Evolutionary conservation across 1,284 basidiomycete species (phyloP), one percentile per base, ranked within the genome.

Genomic region (Neolentinus lepideus): DNA sequence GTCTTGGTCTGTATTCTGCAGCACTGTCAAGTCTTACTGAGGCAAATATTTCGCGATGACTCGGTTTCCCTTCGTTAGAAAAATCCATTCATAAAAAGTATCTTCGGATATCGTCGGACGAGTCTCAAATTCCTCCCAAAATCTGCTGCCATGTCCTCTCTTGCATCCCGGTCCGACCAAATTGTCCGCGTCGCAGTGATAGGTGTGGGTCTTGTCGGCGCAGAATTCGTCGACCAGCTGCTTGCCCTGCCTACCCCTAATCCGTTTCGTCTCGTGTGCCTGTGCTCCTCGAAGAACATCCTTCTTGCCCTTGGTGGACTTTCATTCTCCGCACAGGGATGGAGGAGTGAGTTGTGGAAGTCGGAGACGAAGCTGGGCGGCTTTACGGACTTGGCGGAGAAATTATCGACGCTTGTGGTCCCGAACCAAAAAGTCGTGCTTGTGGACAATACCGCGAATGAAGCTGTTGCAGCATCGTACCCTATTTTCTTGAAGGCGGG

Each of bases 371-470:
- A 16, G 26, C 72, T 71, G 46, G 72, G 75, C 2, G 73, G 82
- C 60, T 65, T 86, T 6, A 63, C 70, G 1, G 70, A 71, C 56
- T 75, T 79, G 59, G 76, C 76, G 48, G 66, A 67, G 31, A 71
- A 77, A 58, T 74, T 85, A 26, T 68, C 71, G 21, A 65, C 64
- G 6, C 68, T 80, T 53, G 77, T 79, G 53, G 71, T 66, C 48
- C 73, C 68, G 55, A 71, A 71, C 24, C 76, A 79, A 58, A 82
- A 80, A 54, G 86, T 90, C 29, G 87, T 92, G 2, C 70, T 99
- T 21, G 89, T 99, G 57, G 96, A 99, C 73, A 97, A 95, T 70
- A 98, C 97, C 0, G 92, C 94, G 1, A 88, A 90, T 38, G 89
- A 95, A 53, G 77, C 75, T 16, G 83, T 99, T 35, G 96, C 96